These are phyloP conservation scores for Scopulariopsis brevicaulis DNA, from an alignment of 2,329 filamentous ascomycete genomes.

Conservation along the genomic window DNA sequence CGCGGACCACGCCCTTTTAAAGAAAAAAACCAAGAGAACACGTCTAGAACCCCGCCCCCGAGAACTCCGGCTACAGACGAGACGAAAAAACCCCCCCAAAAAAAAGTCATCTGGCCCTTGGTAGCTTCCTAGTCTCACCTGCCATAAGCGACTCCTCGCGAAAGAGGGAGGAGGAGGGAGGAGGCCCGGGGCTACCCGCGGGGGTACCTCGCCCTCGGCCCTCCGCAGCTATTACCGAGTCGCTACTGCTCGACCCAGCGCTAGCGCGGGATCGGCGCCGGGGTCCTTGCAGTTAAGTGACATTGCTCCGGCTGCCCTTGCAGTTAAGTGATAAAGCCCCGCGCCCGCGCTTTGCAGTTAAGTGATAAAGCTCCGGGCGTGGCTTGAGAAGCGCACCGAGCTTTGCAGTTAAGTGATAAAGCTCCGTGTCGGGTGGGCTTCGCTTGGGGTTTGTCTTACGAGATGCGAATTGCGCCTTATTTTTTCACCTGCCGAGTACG, in stretches of 20 bases:
- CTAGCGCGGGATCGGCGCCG: not conserved
- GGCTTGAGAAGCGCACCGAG: too few relatives aligned
- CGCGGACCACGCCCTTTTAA: too few relatives aligned
- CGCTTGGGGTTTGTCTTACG: not conserved
- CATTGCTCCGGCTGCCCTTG: not conserved
- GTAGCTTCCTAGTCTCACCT: not conserved
- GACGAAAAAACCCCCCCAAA: not conserved
- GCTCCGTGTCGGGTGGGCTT: not conserved
- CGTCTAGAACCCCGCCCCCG: too few relatives aligned
- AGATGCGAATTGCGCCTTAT: too few relatives aligned
- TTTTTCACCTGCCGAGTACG: too few relatives aligned
- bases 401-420: not conserved
- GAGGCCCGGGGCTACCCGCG: not conserved
- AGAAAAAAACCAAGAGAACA: too few relatives aligned
- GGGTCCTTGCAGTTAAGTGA: not conserved
- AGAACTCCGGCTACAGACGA: too few relatives aligned
- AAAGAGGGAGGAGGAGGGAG: not conserved
- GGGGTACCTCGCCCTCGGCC: not conserved
- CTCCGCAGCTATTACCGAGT: not conserved
- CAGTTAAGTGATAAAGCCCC: not conserved
- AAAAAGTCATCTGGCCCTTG: not conserved
- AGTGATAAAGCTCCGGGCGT: not conserved
- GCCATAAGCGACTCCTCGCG: not conserved
- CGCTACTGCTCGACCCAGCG: too few relatives aligned
- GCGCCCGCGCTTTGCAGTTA: not conserved